Evolutionary conservation across 2,329 filamentous ascomycete genomes (phyloP).

Genomic region (Pseudocercospora ulei): DNA sequence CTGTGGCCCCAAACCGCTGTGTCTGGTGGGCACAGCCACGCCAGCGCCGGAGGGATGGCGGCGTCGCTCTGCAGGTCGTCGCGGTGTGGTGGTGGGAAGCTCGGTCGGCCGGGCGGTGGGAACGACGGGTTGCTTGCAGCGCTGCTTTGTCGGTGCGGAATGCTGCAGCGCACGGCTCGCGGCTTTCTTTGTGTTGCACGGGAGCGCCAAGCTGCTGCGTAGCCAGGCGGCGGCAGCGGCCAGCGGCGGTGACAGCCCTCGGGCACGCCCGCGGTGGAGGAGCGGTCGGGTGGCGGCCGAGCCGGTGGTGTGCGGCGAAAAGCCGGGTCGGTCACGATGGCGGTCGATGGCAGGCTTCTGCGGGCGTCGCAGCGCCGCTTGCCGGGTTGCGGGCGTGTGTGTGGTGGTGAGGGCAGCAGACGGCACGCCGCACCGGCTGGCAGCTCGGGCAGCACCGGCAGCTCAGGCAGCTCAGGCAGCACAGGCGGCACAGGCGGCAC

Average conservation of each 20-base stretch:
- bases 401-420: slow-evolving; percentile 1
- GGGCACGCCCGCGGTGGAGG: slow-evolving; percentile 1
- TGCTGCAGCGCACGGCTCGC: slow-evolving; percentile 18
- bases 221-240: slow-evolving; percentile 6
- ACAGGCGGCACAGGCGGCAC: too few species aligned
- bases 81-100: slow-evolving; percentile 2
- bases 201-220: slow-evolving; percentile 5
- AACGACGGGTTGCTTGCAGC: slow-evolving; percentile 15
- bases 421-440: too few species aligned
- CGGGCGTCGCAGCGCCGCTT: slow-evolving; percentile 3
- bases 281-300: not conserved
- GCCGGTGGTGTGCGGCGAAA: not conserved
- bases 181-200: slow-evolving; percentile 15
- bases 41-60: slow-evolving; percentile 10
- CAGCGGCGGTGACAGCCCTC: too few species aligned
- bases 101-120: slow-evolving; percentile 6
- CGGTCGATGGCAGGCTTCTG: slow-evolving; percentile 1
- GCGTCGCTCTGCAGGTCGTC: slow-evolving; percentile 4
- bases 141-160: slow-evolving; percentile 18
- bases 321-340: slow-evolving; percentile 2
- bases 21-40: slow-evolving; percentile 19
- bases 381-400: slow-evolving; percentile 1
- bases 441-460: too few species aligned
- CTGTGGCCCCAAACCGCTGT: slow-evolving; percentile 22
- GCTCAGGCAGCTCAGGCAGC: too few species aligned